These are phyloP conservation scores for Linderniella brevidens DNA, from an alignment of 257 asterid species.

Conservation along the genomic window DNA sequence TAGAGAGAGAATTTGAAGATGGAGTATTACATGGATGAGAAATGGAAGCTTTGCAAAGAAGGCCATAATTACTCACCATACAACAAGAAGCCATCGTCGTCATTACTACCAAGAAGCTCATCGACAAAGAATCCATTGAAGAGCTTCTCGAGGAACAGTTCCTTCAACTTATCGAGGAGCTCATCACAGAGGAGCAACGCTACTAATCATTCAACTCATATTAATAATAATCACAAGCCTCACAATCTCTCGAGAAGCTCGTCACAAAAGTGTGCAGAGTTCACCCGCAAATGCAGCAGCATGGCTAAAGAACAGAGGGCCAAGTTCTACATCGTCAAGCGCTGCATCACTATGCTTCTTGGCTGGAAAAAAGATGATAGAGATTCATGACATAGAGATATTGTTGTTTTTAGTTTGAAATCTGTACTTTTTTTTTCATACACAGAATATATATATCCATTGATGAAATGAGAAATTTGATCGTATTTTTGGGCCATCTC, in stretches of 20 bases:
- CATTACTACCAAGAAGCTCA: constrained; percentile 19
- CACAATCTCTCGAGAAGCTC: constrained; percentile 31
- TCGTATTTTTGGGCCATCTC: too few species aligned
- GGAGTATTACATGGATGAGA: constrained; percentile 74
- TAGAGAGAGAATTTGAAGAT: constrained; percentile 11
- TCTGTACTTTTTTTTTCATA: not conserved
- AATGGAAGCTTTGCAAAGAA: constrained; percentile 40
- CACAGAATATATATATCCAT: too few species aligned
- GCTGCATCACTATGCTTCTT: constrained; percentile 72
- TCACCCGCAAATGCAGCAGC: constrained; percentile 49
- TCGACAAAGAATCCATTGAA: constrained; percentile 20
- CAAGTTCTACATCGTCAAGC: constrained; percentile 65
- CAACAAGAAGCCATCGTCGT: constrained; percentile 8
- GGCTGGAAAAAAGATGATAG: constrained; percentile 47
- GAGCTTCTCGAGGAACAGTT: constrained; percentile 8
- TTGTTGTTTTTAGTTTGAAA: constrained; percentile 5
- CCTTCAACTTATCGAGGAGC: constrained; percentile 32
- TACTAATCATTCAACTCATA: constrained; percentile 10
- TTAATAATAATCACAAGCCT: constrained; percentile 10
- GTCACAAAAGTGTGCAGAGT: constrained; percentile 30
- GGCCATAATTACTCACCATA: constrained; percentile 14
- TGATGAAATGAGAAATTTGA: too few species aligned
- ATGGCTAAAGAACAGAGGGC: constrained; percentile 79
- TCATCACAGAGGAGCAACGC: constrained; percentile 35
- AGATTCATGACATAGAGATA: constrained; percentile 33